Base-by-base conservation (phyloP, 2,329 filamentous ascomycete species). In the Neocatenulostroma microsporum region DNA sequence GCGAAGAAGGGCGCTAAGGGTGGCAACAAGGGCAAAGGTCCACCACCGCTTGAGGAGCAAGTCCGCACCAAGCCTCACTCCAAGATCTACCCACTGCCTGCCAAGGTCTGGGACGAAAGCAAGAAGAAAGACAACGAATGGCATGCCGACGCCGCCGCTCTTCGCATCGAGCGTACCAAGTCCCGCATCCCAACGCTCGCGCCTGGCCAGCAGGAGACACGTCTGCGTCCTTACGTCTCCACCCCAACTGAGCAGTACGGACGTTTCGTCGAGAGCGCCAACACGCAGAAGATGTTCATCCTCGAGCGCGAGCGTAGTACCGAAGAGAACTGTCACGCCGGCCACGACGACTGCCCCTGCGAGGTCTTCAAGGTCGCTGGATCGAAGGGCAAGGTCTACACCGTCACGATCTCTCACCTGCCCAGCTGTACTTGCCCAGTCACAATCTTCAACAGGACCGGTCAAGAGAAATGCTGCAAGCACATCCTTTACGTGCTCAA, bases 381-480 rank as follows among this genome's bases (percentile, higher is more conserved):
- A 14, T 67, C 68, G 4, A 78, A 72, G 0, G 76, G 76, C 12
- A 78, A 79, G 45, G 57, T 80, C n/a, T 80, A 81, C 55, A 70
- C 62, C 0, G 67, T 76, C 19, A 63, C 56, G 8, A 72, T 81
- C 35, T 55, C 59, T 36, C 68, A 70, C 36, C 46, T 64, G 11
- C 73, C 74, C 0, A 59, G 46, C 6, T 53, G 51, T 39, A 48
- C 34, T 11, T 50, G 49, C 19, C 46, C 48, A 5, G 44, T 47
- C 19, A 37, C 32, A 11, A 37, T 45, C 31, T 51, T 46, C 37
- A 37, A 41, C 6, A 40, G 23, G 20, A 41, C 35, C 39, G 69
- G 72, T 5, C 70, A 73, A 25, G 70, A 77, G 49, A 36, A 18
- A 2, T 39, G 36, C 12, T 81, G 76, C 66, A 80, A 80, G 51